Evolutionary conservation across 2,329 filamentous ascomycete species (phyloP).

Genomic region (Fusarium torulosum): DNA sequence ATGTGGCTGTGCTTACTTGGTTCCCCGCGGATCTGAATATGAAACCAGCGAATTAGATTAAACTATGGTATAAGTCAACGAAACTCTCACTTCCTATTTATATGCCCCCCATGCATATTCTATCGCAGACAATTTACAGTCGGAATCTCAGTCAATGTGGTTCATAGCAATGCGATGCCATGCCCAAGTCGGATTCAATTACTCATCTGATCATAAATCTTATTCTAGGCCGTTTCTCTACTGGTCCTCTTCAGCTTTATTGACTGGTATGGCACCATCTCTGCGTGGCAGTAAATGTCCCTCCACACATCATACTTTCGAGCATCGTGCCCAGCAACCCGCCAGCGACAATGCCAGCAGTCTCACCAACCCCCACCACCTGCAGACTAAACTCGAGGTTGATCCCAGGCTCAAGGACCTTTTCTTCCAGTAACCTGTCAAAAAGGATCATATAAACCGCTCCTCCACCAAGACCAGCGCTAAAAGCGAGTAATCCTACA

Average conservation of each 20-base stretch:
- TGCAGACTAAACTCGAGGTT: constrained; percentile 50
- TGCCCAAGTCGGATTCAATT: not conserved
- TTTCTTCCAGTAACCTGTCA: constrained; percentile 38
- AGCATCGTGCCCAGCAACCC: constrained; percentile 45
- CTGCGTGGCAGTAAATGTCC: constrained; percentile 12
- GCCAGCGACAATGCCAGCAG: constrained; percentile 47
- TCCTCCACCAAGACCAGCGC: constrained; percentile 48
- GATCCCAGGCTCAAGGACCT: constrained; percentile 22
- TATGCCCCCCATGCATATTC: no score
- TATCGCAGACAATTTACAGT: no score
- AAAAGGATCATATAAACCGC: constrained; percentile 48
- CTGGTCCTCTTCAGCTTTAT: constrained; percentile 4
- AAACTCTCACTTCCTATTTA: no score
- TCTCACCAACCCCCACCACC: constrained; percentile 48
- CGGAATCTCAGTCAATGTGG: not conserved
- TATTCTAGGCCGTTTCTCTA: not conserved
- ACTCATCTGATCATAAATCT: constrained; percentile 7
- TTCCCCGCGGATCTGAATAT: not conserved
- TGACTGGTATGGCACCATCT: constrained; percentile 49
- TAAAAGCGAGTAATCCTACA: constrained; percentile 46
- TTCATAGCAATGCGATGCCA: not conserved
- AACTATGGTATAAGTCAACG: not conserved
- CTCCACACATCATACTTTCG: constrained; percentile 44
- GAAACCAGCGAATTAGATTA: constrained; percentile 18
- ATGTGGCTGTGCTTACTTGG: constrained; percentile 41